These are phyloP conservation scores for Populus davidiana DNA, from an alignment of 345 rosid species.

Conservation along the genomic window DNA sequence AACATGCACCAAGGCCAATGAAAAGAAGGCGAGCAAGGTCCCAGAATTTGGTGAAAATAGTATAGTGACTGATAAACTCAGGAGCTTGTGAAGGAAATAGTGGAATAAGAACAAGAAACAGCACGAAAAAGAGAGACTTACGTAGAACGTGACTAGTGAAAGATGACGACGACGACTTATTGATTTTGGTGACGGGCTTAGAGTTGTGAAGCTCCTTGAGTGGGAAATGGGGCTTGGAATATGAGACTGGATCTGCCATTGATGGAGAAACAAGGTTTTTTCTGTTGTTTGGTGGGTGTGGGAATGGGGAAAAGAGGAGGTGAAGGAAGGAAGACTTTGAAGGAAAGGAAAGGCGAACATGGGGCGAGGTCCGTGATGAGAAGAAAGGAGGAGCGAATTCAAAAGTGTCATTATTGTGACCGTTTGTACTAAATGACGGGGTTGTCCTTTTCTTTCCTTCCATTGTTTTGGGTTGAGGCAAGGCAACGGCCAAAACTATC, in stretches of 20 bases:
- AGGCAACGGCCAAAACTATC: no score
- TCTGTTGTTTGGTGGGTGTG: slow-evolving; percentile 3
- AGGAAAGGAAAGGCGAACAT: slow-evolving; percentile 43
- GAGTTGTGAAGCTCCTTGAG: slow-evolving; percentile 10
- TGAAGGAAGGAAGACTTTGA: slow-evolving; percentile 74
- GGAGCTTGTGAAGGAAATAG: slow-evolving; percentile 81
- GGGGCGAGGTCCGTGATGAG: not conserved
- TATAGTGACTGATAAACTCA: slow-evolving; percentile 45
- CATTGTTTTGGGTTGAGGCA: not conserved
- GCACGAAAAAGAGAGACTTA: slow-evolving; percentile 48
- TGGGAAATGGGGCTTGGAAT: slow-evolving; percentile 27
- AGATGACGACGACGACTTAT: slow-evolving; percentile 16
- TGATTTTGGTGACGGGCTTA: not conserved
- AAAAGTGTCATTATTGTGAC: slow-evolving; percentile 30
- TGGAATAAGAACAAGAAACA: slow-evolving; percentile 65
- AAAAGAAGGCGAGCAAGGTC: slow-evolving; percentile 63
- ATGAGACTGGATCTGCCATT: slow-evolving; percentile 49
- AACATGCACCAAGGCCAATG: slow-evolving; percentile 79
- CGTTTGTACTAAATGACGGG: slow-evolving; percentile 42
- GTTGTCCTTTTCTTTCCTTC: slow-evolving; percentile 2
- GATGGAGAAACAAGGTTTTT: slow-evolving; percentile 6
- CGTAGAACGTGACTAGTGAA: slow-evolving; percentile 33
- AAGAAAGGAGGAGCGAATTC: slow-evolving; percentile 18
- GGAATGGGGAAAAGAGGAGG: slow-evolving; percentile 3
- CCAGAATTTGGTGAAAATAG: slow-evolving; percentile 60